Conservation (phyloP, 1,139 yeast genomes). For the Scheffersomyces insectosa region DNA sequence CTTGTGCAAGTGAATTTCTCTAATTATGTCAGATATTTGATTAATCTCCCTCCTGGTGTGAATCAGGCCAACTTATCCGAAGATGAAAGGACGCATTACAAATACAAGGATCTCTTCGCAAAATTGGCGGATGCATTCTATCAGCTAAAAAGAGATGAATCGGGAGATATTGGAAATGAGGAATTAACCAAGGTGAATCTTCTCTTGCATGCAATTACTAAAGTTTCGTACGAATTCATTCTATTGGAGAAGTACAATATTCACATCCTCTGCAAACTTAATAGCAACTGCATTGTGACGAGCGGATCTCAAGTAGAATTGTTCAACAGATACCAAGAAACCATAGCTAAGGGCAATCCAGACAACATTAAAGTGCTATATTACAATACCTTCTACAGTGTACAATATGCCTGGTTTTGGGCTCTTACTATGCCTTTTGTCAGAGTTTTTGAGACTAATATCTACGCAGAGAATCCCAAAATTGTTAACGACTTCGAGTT, state of each 20-base stretch:
- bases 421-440: slow-evolving; percentile 40
- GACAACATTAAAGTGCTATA: slow-evolving; percentile 30
- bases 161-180: slow-evolving; percentile 23
- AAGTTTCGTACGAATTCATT: slow-evolving; percentile 42
- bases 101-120: slow-evolving; percentile 27
- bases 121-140: slow-evolving; percentile 29
- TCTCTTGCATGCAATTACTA: slow-evolving; percentile 33
- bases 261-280: slow-evolving; percentile 38
- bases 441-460: slow-evolving; percentile 35
- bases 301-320: slow-evolving; percentile 21
- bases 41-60: slow-evolving; percentile 29
- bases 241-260: slow-evolving; percentile 43
- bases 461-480: slow-evolving; percentile 28
- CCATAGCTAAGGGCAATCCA: slow-evolving; percentile 10
- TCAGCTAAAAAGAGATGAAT: slow-evolving; percentile 30
- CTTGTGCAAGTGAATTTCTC: slow-evolving; percentile 39
- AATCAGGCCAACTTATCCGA: slow-evolving; percentile 20
- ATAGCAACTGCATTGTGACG: slow-evolving; percentile 35
- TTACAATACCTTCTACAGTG: slow-evolving; percentile 36
- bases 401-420: slow-evolving; percentile 42
- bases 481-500: slow-evolving; percentile 15
- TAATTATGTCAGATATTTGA: slow-evolving; percentile 38
- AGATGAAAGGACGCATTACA: slow-evolving; percentile 28
- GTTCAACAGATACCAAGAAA: slow-evolving; percentile 22
- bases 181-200: slow-evolving; percentile 13